Evolutionary conservation across 139 green algal genomes (phyloP), one percentile per base, ranked within the genome.

Genomic region (Chara braunii): DNA sequence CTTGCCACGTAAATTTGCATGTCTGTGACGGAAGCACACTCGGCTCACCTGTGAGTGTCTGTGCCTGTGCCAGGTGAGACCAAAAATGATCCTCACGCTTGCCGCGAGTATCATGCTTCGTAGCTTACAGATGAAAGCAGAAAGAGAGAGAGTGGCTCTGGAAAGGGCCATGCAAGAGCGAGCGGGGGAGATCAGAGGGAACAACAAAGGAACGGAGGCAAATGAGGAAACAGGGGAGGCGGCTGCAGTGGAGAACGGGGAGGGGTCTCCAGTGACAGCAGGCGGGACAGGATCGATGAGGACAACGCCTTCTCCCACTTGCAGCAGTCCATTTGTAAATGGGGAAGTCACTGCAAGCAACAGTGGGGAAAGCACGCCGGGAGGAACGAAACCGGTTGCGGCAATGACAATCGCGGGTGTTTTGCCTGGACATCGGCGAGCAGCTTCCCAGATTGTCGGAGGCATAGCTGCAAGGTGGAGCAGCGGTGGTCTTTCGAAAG

Each of bases 21-120:
- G 22, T 61, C 29, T 52, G 26, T 70, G 22, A 0, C 1, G 24
- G n/a, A 26, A 64, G 22, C 56, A 44, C n/a, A 3, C 0, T 26
- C 37, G 28, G 3, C 14, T 64, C 18, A 0, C 37, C n/a, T 9
- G 37, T 14, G 54, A 30, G 24, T 62, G 14, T 63, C n/a, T 29
- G n/a, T 28, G 14, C 40, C 56, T 55, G 22, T 62, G 31, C 9
- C 63, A 72, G 63, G 59, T 83, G 52, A 69, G 81, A 28, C 64
- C 75, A 8, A 77, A 70, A 34, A 84, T 85, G 76, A 43, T 85
- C 28, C 32, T 82, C 3, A 68, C 70, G 58, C 36, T 85, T 44
- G 30, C 79, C 6, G 72, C 80, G 7, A 75, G 52, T 9, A 44
- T 85, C 56, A 85, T 85, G 80, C 28, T 51, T 11, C 35, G 33